A percentile compares a stretch with the other conserved stretches of the same genome.
These are phyloP conservation scores for Lepidium aucheri DNA, from an alignment of 345 rosid genomes.

Conservation along the genomic window DNA sequence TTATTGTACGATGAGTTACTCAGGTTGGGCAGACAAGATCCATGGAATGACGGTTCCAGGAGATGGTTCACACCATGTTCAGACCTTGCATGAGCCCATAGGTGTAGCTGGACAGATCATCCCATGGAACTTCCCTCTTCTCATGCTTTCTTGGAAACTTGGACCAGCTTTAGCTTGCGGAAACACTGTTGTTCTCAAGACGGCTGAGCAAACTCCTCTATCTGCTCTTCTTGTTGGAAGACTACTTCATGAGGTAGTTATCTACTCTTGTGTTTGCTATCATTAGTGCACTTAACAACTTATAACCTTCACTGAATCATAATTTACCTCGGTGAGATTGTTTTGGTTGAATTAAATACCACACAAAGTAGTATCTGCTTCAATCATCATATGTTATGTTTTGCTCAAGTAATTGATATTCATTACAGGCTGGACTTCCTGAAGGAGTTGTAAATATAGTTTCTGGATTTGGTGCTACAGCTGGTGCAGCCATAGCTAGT, in stretches of 20 bases:
- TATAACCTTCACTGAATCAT: background rate
- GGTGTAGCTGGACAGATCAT: conserved; percentile 96
- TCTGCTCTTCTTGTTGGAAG: conserved; percentile 56
- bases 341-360: background rate
- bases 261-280: background rate
- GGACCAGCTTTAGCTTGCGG: conserved; percentile 94
- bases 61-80: conserved; percentile 71
- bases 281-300: background rate
- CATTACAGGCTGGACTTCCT: conserved; percentile 82
- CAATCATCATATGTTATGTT: background rate
- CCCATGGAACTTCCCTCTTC: conserved; percentile 96
- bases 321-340: background rate
- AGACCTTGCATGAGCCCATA: conserved; percentile 81
- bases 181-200: conserved; percentile 76
- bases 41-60: conserved; percentile 80
- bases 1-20: conserved; percentile 4
- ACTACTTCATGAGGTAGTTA: conserved; percentile 68
- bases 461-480: conserved; percentile 81
- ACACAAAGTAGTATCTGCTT: background rate
- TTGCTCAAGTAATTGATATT: background rate
- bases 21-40: conserved; percentile 97
- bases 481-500: conserved; percentile 85
- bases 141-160: conserved; percentile 86
- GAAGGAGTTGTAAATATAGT: conserved; percentile 81
- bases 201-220: conserved; percentile 90